phyloP scores from a whole-genome alignment of 805 yeast genomes.

The Metschnikowia vanudenii region DNA sequence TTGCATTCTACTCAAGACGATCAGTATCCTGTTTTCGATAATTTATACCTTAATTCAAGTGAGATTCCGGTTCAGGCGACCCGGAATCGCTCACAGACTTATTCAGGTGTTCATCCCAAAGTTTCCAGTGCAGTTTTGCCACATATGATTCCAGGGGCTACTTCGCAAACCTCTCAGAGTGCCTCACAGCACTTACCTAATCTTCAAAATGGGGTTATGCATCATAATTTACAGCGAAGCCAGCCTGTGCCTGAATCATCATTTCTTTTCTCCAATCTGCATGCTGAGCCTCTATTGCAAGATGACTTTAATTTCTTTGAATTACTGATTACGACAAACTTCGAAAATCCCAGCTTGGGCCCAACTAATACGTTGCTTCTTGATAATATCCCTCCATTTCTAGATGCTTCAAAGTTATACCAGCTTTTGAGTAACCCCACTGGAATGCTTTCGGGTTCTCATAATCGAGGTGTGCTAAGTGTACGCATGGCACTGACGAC shows the following conservation, averaged over 20 bases:
- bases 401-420: slow-evolving; percentile 47
- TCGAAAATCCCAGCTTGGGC: slow-evolving; percentile 65
- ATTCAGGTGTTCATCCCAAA: slow-evolving; percentile 30
- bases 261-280: slow-evolving; percentile 1
- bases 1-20: slow-evolving; percentile 26
- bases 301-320: slow-evolving; percentile 63
- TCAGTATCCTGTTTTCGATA: slow-evolving; percentile 32
- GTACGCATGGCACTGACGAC: slow-evolving; percentile 33
- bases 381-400: slow-evolving; percentile 75
- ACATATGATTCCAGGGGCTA: background rate
- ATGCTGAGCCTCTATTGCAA: slow-evolving; percentile 26
- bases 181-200: slow-evolving; percentile 1
- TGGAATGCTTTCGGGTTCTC: slow-evolving; percentile 43
- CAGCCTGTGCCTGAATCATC: slow-evolving; percentile 4
- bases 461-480: slow-evolving; percentile 65
- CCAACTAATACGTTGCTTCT: slow-evolving; percentile 78
- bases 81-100: slow-evolving; percentile 42
- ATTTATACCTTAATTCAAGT: slow-evolving; percentile 26
- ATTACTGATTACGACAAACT: slow-evolving; percentile 65
- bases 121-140: slow-evolving; percentile 5
- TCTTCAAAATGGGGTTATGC: background rate
- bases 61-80: slow-evolving; percentile 12
- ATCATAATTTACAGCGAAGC: background rate
- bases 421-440: slow-evolving; percentile 32
- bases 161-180: slow-evolving; percentile 2